phyloP scores from a whole-genome alignment of 164 flowering plant species.

The Magnolia changhungtana region DNA sequence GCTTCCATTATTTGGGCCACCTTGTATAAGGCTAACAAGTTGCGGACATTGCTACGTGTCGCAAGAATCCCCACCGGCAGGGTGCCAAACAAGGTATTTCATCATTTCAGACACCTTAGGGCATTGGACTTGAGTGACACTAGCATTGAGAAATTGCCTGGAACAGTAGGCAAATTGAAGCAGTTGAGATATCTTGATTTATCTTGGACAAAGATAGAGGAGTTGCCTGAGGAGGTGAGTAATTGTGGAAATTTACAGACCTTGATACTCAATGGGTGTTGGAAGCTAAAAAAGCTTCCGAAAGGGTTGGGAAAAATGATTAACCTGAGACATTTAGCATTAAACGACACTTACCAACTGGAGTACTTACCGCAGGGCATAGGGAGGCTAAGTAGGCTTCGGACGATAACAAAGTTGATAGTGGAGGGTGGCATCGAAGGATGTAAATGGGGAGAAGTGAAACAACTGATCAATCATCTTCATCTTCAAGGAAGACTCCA shows the following conservation, averaged over 20 bases:
- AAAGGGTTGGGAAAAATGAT: background rate
- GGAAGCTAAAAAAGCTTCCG: background rate
- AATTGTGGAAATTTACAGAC: constrained; percentile 9
- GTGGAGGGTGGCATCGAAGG: background rate
- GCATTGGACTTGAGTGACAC: background rate
- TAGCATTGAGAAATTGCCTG: background rate
- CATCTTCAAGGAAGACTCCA: background rate
- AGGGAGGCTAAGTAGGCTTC: constrained; percentile 1
- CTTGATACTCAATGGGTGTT: background rate
- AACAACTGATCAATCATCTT: background rate
- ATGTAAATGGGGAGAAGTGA: constrained; percentile 8
- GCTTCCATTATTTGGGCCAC: background rate
- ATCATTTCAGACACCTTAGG: background rate
- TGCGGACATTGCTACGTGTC: background rate
- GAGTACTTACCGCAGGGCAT: background rate
- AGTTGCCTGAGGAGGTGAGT: background rate
- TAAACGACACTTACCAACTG: background rate
- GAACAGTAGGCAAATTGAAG: too few relatives aligned
- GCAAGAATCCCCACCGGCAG: rapidly evolving
- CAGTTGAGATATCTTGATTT: too few relatives aligned
- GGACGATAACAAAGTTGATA: constrained; percentile 2
- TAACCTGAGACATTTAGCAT: constrained; percentile 13
- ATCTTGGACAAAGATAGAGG: too few relatives aligned
- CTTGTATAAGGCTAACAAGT: background rate
- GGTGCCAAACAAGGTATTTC: background rate